Percentiles rank a stretch among this genome's conserved stretches.
These are phyloP conservation scores for Eucalyptus fibrosa DNA, from an alignment of 345 rosid species.

Conservation along the genomic window DNA sequence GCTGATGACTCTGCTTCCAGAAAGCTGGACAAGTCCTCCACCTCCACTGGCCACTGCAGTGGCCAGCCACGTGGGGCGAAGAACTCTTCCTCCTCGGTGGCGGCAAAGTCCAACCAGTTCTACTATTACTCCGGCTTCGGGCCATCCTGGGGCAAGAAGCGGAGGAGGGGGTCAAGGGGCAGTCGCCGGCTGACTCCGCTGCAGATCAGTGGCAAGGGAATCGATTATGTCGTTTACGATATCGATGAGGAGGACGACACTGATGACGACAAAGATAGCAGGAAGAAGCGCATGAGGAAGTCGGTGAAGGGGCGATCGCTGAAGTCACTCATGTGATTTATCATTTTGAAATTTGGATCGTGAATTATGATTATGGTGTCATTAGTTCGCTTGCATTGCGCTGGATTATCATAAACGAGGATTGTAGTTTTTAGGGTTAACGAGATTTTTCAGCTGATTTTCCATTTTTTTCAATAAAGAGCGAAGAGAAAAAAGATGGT, in stretches of 20 bases:
- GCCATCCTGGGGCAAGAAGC: slow-evolving; percentile 62
- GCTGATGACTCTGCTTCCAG: neutral
- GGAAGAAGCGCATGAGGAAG: slow-evolving; percentile 57
- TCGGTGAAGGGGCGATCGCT: slow-evolving; percentile 79
- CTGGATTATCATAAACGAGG: neutral
- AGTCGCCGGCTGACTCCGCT: neutral
- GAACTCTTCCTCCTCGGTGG: slow-evolving; percentile 9
- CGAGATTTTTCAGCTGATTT: neutral
- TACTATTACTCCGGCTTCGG: slow-evolving; percentile 93
- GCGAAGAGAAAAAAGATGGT: too few relatives aligned
- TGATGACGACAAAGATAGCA: neutral
- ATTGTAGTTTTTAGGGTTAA: slow-evolving; percentile 1
- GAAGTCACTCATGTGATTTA: slow-evolving; percentile 69
- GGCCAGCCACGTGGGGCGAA: slow-evolving; percentile 30
- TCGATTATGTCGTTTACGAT: slow-evolving; percentile 6
- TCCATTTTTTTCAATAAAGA: neutral
- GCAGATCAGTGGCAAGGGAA: neutral
- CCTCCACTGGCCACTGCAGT: neutral
- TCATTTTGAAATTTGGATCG: neutral
- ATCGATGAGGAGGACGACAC: slow-evolving; percentile 10
- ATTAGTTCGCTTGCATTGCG: neutral
- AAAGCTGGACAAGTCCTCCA: neutral
- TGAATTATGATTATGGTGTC: neutral
- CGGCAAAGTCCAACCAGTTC: slow-evolving; percentile 45
- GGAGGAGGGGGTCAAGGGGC: slow-evolving; percentile 26